Conservation (phyloP, 371 early-diverging fungal species). For the Mortierella sp. region DNA sequence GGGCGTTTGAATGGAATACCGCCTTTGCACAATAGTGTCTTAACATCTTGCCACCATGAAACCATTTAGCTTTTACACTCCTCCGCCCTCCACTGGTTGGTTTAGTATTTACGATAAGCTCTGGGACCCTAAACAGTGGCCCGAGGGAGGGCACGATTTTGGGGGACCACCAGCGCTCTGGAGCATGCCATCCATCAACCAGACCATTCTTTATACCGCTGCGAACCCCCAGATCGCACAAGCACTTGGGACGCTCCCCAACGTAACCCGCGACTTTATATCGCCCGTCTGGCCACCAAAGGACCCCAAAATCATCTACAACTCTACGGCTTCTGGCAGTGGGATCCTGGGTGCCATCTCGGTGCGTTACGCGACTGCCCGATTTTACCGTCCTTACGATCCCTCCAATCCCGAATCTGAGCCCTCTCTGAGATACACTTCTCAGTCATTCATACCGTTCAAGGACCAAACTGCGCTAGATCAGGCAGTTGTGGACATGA, state of each 20-base stretch:
- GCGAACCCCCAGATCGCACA: constrained; percentile 25
- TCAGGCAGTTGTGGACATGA: constrained; percentile 2
- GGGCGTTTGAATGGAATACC: too few species aligned
- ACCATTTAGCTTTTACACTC: constrained; percentile 21
- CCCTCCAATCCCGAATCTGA: not conserved
- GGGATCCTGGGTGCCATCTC: constrained; percentile 41
- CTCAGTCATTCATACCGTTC: constrained; percentile 10
- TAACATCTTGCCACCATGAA: not conserved
- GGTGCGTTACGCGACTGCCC: constrained; percentile 11
- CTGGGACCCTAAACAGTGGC: not conserved
- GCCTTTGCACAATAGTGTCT: too few species aligned
- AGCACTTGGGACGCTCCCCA: constrained; percentile 17
- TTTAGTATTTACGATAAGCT: constrained; percentile 14
- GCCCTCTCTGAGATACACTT: not conserved
- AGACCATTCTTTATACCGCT: constrained; percentile 22
- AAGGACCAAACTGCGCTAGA: constrained; percentile 15
- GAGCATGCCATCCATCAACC: constrained; percentile 8
- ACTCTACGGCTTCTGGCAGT: constrained; percentile 15
- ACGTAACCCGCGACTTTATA: constrained; percentile 20
- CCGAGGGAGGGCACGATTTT: not conserved
- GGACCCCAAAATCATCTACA: constrained; percentile 27
- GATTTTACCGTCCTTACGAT: not conserved
- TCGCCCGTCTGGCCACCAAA: constrained; percentile 35
- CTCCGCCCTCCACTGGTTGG: constrained; percentile 31
- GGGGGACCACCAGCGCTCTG: not conserved